Evolutionary conservation across 179 eudicot genomes (phyloP).

Genomic region (Silene coronaria): DNA sequence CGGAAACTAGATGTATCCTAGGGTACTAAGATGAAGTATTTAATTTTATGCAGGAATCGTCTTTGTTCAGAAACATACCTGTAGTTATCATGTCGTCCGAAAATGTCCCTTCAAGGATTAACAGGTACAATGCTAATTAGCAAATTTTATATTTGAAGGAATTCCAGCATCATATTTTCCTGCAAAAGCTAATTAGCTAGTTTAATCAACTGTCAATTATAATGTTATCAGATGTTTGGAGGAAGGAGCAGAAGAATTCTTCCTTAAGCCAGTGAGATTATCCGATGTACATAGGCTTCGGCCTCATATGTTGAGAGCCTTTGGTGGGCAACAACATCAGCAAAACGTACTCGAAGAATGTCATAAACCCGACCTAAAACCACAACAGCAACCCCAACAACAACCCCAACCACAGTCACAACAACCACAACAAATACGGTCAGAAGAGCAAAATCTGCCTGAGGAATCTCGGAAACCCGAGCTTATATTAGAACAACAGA

Average conservation of each 20-base stretch:
- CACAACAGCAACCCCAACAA: slow-evolving; percentile 16
- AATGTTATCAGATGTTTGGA: slow-evolving; percentile 66
- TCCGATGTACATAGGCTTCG: slow-evolving; percentile 74
- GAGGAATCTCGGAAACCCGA: slow-evolving; percentile 6
- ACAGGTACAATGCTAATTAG: slow-evolving; percentile 24
- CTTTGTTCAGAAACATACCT: slow-evolving; percentile 70
- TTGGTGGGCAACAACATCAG: slow-evolving; percentile 31
- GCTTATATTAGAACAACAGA: slow-evolving; percentile 29
- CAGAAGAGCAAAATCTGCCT: slow-evolving; percentile 10
- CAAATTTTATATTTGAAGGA: neutral
- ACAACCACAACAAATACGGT: slow-evolving; percentile 9
- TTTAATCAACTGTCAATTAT: neutral
- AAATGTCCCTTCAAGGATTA: slow-evolving; percentile 87
- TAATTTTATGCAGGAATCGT: slow-evolving; percentile 54
- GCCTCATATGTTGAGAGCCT: slow-evolving; percentile 78
- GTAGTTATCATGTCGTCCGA: slow-evolving; percentile 96
- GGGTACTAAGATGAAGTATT: slow-evolving; percentile 1
- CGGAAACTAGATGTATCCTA: neutral
- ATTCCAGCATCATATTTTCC: neutral
- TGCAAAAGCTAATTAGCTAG: neutral
- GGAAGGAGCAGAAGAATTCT: slow-evolving; percentile 90
- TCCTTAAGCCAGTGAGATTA: slow-evolving; percentile 70
- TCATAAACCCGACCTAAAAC: slow-evolving; percentile 18
- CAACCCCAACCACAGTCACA: slow-evolving; percentile 7
- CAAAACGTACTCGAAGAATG: slow-evolving; percentile 30